phyloP scores from a whole-genome alignment of 2,329 filamentous ascomycete genomes.

The Colletotrichum melonis region DNA sequence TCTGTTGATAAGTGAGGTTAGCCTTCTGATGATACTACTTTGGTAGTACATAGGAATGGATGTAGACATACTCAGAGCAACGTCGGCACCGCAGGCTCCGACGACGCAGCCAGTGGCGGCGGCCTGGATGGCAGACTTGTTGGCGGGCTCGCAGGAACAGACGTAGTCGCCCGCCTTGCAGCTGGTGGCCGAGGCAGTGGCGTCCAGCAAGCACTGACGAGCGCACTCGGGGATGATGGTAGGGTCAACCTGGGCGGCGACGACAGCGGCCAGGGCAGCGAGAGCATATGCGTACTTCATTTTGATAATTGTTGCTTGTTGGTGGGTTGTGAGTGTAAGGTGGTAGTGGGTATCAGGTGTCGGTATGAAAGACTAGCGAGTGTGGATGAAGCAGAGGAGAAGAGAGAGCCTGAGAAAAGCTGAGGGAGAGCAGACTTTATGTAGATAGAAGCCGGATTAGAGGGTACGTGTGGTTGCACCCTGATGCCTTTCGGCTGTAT shows the following conservation, averaged over 20 bases:
- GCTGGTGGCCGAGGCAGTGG: conserved; percentile 44
- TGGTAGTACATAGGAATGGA: not conserved
- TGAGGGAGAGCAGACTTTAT: conserved; percentile 31
- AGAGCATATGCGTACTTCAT: conserved; percentile 40
- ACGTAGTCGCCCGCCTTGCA: conserved; percentile 47
- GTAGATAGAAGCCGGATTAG: conserved; percentile 1
- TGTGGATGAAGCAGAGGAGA: conserved; percentile 3
- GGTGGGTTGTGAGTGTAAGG: conserved; percentile 23
- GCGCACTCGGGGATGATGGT: conserved; percentile 48
- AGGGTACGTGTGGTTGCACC: not conserved
- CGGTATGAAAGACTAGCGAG: conserved; percentile 22
- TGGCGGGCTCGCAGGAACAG: conserved; percentile 47
- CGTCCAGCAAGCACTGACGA: conserved; percentile 47
- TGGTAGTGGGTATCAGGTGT: conserved; percentile 3
- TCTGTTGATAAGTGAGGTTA: conserved; percentile 42
- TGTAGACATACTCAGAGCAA: conserved; percentile 50
- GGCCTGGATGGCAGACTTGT: conserved; percentile 46
- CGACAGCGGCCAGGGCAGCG: conserved; percentile 46
- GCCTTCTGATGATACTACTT: not conserved
- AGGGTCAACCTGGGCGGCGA: conserved; percentile 43
- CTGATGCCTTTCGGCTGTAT: not conserved
- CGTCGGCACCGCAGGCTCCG: conserved; percentile 48
- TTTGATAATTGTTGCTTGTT: conserved; percentile 26
- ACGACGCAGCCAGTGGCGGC: conserved; percentile 50
- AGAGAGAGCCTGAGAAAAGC: not conserved